These are phyloP conservation scores for Epithele typhae DNA, from an alignment of 768 basidiomycete genomes.

Conservation along the genomic window DNA sequence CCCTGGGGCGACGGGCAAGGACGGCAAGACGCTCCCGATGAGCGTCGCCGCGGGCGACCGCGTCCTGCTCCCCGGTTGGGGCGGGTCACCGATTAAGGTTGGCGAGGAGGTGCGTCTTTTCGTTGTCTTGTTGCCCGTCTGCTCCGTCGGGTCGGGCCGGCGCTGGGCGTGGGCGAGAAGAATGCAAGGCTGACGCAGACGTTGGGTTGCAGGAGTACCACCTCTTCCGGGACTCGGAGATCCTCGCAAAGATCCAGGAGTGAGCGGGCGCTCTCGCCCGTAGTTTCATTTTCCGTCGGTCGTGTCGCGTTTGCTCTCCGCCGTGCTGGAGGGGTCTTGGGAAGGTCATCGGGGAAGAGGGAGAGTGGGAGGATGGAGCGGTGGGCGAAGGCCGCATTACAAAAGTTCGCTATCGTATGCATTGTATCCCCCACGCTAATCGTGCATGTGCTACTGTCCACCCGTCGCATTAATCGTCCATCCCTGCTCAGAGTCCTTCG, in stretches of 20 bases:
- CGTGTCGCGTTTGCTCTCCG: too few relatives aligned
- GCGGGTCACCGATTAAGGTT: slow-evolving; percentile 92
- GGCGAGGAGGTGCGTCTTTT: slow-evolving; percentile 80
- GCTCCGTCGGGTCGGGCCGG: too few relatives aligned
- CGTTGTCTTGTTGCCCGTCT: not conserved
- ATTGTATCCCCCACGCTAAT: slow-evolving; percentile 14
- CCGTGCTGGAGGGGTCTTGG: not conserved
- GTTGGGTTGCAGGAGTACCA: slow-evolving; percentile 70
- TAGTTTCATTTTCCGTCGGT: too few relatives aligned
- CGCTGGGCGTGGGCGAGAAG: slow-evolving; percentile 5
- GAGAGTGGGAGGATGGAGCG: not conserved
- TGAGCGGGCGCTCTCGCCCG: slow-evolving; percentile 27
- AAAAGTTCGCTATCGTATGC: slow-evolving; percentile 19
- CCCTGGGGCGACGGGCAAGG: slow-evolving; percentile 89
- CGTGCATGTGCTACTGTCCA: not conserved
- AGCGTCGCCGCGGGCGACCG: slow-evolving; percentile 86
- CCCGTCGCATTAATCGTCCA: too few relatives aligned
- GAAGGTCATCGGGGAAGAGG: not conserved
- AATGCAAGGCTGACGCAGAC: not conserved
- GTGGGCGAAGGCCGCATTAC: not conserved
- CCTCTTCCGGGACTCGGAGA: slow-evolving; percentile 92
- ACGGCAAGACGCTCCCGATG: slow-evolving; percentile 70
- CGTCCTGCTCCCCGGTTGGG: slow-evolving; percentile 94
- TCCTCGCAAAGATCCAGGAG: slow-evolving; percentile 95
- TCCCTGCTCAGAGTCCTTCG: too few relatives aligned